Evolutionary conservation across 371 early-diverging fungal genomes (phyloP).

Genomic region (Mortierella sp.): DNA sequence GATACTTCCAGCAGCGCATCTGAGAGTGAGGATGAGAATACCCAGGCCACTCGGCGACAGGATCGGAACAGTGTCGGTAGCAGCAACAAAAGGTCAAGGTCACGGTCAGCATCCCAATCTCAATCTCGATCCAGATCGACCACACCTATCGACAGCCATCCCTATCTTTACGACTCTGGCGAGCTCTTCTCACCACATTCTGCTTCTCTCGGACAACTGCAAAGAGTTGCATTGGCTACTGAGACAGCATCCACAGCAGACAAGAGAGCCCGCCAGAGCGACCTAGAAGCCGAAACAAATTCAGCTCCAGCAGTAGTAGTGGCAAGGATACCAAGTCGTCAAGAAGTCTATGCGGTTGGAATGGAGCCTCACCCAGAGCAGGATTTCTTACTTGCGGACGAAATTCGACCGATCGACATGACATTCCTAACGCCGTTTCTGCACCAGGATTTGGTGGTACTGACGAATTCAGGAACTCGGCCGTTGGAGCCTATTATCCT

Average conservation of each 20-base stretch:
- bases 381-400: constrained; percentile 53
- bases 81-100: background rate
- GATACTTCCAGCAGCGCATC: background rate
- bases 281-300: background rate
- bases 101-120: constrained; percentile 21
- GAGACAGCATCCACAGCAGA: background rate
- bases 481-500: constrained; percentile 22
- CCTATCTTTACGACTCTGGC: constrained; percentile 23
- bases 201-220: background rate
- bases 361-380: constrained; percentile 25
- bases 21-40: background rate
- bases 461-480: constrained; percentile 20
- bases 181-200: background rate
- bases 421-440: constrained; percentile 42
- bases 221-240: background rate
- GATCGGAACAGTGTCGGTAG: background rate
- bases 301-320: background rate
- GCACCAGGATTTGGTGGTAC: constrained; percentile 40
- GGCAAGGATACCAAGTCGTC: constrained; percentile 17
- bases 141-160: constrained; percentile 53
- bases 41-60: background rate
- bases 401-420: constrained; percentile 44
- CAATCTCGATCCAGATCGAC: constrained; percentile 31
- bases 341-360: constrained; percentile 45
- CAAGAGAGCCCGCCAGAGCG: background rate